A percentile compares a stretch with the other conserved stretches of the same genome.
Conservation (phyloP, 148 eudicot species). For the Amaranthus hypochondriacus region DNA sequence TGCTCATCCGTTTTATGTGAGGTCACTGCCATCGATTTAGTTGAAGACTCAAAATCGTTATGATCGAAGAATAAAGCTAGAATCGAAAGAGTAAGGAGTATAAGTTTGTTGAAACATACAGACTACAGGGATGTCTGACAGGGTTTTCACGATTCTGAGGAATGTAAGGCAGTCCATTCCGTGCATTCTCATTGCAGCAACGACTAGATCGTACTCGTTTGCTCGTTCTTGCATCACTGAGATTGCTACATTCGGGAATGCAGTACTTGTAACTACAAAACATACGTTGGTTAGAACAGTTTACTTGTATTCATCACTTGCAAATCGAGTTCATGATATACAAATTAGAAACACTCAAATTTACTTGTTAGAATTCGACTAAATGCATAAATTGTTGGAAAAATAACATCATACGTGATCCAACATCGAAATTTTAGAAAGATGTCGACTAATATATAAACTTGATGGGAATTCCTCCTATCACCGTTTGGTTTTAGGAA, state of each 20-base stretch:
- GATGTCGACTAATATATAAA: too few relatives aligned
- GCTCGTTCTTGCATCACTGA: constrained; percentile 21
- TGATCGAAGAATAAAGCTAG: too few relatives aligned
- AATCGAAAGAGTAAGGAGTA: not conserved
- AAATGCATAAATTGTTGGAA: not conserved
- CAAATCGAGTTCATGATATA: not conserved
- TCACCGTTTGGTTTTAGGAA: too few relatives aligned
- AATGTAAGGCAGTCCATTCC: constrained; percentile 29
- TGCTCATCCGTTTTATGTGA: constrained; percentile 9
- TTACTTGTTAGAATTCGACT: not conserved
- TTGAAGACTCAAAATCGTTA: too few relatives aligned
- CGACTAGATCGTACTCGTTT: constrained; percentile 27
- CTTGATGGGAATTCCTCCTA: too few relatives aligned
- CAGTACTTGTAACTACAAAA: constrained; percentile 25
- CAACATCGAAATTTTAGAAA: too few relatives aligned
- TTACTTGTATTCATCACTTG: too few relatives aligned
- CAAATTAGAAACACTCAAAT: not conserved
- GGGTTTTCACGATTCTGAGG: constrained; percentile 1
- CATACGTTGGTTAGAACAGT: too few relatives aligned
- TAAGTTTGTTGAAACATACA: constrained; percentile 23
- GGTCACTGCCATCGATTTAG: constrained; percentile 24
- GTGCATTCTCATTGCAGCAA: constrained; percentile 29
- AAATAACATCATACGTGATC: too few relatives aligned
- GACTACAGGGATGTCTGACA: constrained; percentile 24
- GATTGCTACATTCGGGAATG: constrained; percentile 23